phyloP scores from a whole-genome alignment of 306 rosid genomes.

The Mimosa pudica region DNA sequence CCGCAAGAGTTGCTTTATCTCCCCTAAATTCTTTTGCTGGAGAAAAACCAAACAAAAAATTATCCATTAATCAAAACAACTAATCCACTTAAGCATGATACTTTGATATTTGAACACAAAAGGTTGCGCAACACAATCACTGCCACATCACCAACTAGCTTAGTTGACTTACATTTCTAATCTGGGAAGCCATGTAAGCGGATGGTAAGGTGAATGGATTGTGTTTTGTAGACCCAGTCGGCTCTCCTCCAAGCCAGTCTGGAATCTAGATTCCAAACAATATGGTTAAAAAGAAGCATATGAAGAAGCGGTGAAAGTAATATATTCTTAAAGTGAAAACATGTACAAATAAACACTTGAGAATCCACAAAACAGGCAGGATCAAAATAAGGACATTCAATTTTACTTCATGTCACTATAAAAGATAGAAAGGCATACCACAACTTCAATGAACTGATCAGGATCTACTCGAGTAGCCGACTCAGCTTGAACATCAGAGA shows the following conservation, averaged over 20 bases:
- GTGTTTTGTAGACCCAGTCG: conserved; percentile 65
- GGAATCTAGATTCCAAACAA: conserved; percentile 73
- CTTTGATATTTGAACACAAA: conserved; percentile 18
- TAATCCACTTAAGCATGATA: conserved; percentile 19
- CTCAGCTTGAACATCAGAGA: conserved; percentile 88
- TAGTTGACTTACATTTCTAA: conserved; percentile 67
- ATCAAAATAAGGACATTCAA: conserved; percentile 3
- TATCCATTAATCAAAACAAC: conserved; percentile 25
- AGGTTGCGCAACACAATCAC: conserved; percentile 31
- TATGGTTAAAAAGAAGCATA: conserved; percentile 18
- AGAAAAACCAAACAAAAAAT: conserved; percentile 24
- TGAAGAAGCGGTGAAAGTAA: not conserved
- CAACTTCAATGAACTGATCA: conserved; percentile 83
- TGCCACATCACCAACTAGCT: conserved; percentile 23
- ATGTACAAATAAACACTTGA: not conserved
- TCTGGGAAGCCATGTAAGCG: conserved; percentile 69
- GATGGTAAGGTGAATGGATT: conserved; percentile 90
- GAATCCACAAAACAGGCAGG: conserved; percentile 17
- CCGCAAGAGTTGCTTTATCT: conserved; percentile 69
- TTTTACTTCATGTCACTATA: conserved; percentile 11
- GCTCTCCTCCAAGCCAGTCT: conserved; percentile 72
- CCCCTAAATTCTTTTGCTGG: conserved; percentile 76
- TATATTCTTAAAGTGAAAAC: not conserved
- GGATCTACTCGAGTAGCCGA: conserved; percentile 72
- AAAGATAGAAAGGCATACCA: conserved; percentile 55